phyloP scores from a whole-genome alignment of 148 eudicot species.

The Vaccinium darrowii region DNA sequence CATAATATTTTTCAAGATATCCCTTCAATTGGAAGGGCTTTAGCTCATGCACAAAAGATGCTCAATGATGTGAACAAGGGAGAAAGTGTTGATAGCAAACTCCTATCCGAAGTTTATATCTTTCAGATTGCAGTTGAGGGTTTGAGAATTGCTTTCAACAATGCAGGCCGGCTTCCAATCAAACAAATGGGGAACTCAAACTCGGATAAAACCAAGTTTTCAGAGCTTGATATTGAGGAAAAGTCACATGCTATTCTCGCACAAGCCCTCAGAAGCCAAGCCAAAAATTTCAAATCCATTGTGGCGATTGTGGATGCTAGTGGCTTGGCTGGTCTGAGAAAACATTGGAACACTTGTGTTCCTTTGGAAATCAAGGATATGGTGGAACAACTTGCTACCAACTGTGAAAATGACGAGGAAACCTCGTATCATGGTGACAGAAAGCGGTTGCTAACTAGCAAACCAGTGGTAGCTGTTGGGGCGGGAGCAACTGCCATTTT shows the following conservation, averaged over 20 bases:
- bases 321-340: slow-evolving; percentile 59
- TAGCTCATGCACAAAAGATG: slow-evolving; percentile 61
- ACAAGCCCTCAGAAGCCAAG: slow-evolving; percentile 55
- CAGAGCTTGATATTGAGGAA: slow-evolving; percentile 55
- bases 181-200: slow-evolving; percentile 21
- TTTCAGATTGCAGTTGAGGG: slow-evolving; percentile 71
- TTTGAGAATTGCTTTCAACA: slow-evolving; percentile 57
- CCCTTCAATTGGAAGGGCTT: slow-evolving; percentile 67
- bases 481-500: slow-evolving; percentile 90
- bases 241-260: slow-evolving; percentile 61
- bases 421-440: slow-evolving; percentile 27
- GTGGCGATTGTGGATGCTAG: slow-evolving; percentile 64
- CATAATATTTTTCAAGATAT: slow-evolving; percentile 67
- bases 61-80: slow-evolving; percentile 55
- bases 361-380: slow-evolving; percentile 44
- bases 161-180: slow-evolving; percentile 48
- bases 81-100: slow-evolving; percentile 34
- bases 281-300: slow-evolving; percentile 48
- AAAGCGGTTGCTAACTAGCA: slow-evolving; percentile 39
- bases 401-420: slow-evolving; percentile 35
- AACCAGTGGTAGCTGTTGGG: slow-evolving; percentile 87
- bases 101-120: slow-evolving; percentile 52
- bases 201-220: slow-evolving; percentile 26
- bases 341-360: slow-evolving; percentile 49
- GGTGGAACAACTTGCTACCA: slow-evolving; percentile 42